Conservation (phyloP, 2,329 filamentous ascomycete species). For the Westerdykella sp. region DNA sequence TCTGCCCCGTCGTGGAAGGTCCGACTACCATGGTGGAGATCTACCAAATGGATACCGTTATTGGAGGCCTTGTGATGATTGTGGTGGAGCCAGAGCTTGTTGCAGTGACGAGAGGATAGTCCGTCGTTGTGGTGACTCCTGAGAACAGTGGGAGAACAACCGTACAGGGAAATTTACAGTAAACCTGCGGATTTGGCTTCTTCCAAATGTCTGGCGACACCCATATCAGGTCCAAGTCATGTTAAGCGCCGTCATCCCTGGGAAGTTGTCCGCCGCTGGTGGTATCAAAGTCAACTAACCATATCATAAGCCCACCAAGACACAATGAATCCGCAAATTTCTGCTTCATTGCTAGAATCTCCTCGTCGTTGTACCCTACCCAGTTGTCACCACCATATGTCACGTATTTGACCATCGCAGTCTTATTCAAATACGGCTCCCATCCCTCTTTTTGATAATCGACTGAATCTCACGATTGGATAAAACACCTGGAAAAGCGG, state of each 20-base stretch:
- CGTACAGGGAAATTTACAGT: conserved; percentile 6
- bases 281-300: conserved; percentile 4
- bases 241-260: conserved; percentile 3
- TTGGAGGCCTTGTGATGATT: conserved; percentile 2
- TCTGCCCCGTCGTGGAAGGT: neutral
- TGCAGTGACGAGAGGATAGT: conserved; percentile 6
- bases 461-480: conserved; percentile 30
- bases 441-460: conserved; percentile 17
- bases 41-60: conserved; percentile 7
- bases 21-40: conserved; percentile 3
- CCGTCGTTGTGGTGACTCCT: conserved; percentile 4
- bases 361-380: conserved; percentile 36
- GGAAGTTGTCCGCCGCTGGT: neutral
- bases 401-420: conserved; percentile 29
- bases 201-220: conserved; percentile 4
- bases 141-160: conserved; percentile 5
- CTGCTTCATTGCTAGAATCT: conserved; percentile 42
- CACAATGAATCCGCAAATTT: conserved; percentile 33
- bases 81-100: conserved; percentile 5
- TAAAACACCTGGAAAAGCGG: conserved; percentile 25
- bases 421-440: conserved; percentile 15
- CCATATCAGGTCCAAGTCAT: conserved; percentile 3
- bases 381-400: conserved; percentile 28
- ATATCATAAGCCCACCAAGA: conserved; percentile 20
- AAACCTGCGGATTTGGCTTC: conserved; percentile 2